A percentile compares a stretch with the other conserved stretches of the same genome.
These are phyloP conservation scores for Coemansia sp. DNA, from an alignment of 192 early-diverging fungal genomes.

Conservation along the genomic window DNA sequence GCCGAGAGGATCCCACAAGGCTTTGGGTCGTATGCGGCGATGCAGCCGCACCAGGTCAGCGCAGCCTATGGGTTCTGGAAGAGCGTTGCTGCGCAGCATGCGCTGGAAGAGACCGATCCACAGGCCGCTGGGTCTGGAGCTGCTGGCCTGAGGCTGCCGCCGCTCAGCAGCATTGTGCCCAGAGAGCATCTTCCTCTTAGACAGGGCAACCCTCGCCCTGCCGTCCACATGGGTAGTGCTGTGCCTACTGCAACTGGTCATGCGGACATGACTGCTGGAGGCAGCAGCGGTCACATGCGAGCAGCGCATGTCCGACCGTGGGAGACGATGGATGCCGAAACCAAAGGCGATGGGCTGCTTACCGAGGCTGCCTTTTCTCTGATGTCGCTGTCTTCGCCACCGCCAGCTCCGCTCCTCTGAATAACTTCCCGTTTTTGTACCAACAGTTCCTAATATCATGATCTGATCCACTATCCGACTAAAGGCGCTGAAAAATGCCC, in stretches of 20 bases:
- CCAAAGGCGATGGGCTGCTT: constrained; percentile 26
- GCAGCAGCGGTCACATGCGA: not conserved
- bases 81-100: constrained; percentile 31
- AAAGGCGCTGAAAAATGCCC: no score
- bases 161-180: constrained; percentile 49
- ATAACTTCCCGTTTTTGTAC: not conserved
- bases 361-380: constrained; percentile 53
- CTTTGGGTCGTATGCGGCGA: constrained; percentile 33
- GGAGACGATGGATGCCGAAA: constrained; percentile 21
- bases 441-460: not conserved
- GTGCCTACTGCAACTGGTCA: constrained; percentile 3
- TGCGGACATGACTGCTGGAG: constrained; percentile 17
- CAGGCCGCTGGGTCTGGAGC: constrained; percentile 2
- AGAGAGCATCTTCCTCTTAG: constrained; percentile 14
- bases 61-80: constrained; percentile 42
- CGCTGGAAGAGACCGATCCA: constrained; percentile 18
- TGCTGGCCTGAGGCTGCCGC: constrained; percentile 26
- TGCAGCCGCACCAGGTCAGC: constrained; percentile 47
- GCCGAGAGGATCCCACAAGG: constrained; percentile 11
- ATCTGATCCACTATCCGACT: not conserved
- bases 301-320: constrained; percentile 46
- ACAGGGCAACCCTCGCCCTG: not conserved
- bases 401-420: not conserved
- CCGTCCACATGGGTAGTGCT: not conserved
- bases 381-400: constrained; percentile 32